Conservation (phyloP, 257 asterid species). For the Ehretia macrophylla region DNA sequence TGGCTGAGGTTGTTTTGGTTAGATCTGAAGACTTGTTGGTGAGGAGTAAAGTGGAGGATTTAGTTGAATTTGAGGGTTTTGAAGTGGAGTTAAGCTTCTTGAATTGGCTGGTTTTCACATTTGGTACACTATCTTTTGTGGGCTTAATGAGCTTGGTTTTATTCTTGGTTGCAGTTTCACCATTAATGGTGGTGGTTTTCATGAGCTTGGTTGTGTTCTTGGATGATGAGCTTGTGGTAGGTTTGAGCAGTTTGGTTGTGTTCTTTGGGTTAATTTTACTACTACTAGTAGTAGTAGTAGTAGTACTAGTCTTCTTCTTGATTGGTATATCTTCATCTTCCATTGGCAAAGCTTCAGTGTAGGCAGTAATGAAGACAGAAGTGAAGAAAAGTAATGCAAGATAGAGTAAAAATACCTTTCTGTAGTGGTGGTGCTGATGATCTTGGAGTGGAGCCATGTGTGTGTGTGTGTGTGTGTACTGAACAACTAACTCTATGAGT, state of each 20-base stretch:
- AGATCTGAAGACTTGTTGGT: constrained; percentile 55
- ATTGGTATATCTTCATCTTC: constrained; percentile 34
- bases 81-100: no score
- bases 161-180: constrained; percentile 19
- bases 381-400: constrained; percentile 37
- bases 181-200: no score
- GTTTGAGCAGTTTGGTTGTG: constrained; percentile 27
- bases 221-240: constrained; percentile 7
- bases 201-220: no score
- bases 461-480: constrained; percentile 7
- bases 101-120: no score
- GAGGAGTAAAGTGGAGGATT: not conserved
- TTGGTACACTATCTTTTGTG: not conserved
- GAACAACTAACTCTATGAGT: no score
- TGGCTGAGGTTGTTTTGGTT: constrained; percentile 16
- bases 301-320: constrained; percentile 11
- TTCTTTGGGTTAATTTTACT: constrained; percentile 18
- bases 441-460: constrained; percentile 52
- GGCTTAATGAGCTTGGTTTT: constrained; percentile 35
- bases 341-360: constrained; percentile 22
- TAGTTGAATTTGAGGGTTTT: no score
- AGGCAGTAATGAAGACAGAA: constrained; percentile 16
- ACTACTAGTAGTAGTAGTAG: not conserved
- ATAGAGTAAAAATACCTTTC: constrained; percentile 37
- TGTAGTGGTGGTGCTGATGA: constrained; percentile 13